Base-by-base conservation (phyloP, 352 stramenopile species). In the Pythium pyrilobum region DNA sequence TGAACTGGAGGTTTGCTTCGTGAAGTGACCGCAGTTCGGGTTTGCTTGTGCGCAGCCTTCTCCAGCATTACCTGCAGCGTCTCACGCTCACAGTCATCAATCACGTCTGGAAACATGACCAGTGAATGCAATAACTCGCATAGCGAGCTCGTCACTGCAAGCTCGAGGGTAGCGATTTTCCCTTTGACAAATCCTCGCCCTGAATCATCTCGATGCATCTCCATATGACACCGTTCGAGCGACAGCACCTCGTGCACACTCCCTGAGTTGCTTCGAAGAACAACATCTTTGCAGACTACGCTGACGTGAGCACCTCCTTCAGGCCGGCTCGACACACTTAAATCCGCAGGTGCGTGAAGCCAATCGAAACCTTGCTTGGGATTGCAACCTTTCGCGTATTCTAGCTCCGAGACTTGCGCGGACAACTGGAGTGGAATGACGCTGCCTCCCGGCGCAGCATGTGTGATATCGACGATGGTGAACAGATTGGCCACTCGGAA, bases 41-140 rank as follows among this genome's bases (percentile, higher is more conserved):
- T 18, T 10, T 28, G 21, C 18, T 51, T 45, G 10, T 36, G 16
- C 15, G 41, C 39, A 5, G 55, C 53, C 6, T 39, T 34, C 9
- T 63, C 60, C 15, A 39, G 27, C 52, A 67, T 59, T 9, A 60
- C 18, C 3, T 45, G 48, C 31, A 57, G 12, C 5, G 49, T 47
- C 4, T 18, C n/a, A 5, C 39, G 36, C 21, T 62, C 47, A 23
- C 50, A 62, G 11, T 64, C 50, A 9, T 64, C 54, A 4, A 64
- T 24, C 2, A 47, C 16, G 21, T 68, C 61, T 2, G 61, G 48
- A 41, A 68, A 68, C 1, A 54, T 10, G 0, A 60, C 43, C 25
- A 68, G 29, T 5, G 61, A 68, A 18, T 64, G 54, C 0, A 63
- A 32, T 2, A 57, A 49, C 33, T 60, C 50, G 25, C 54, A 68